Percentiles rank a stretch among this genome's conserved stretches.
Evolutionary conservation across 495 filamentous ascomycete genomes (phyloP).

Genomic region (Hyaloscypha hepaticicola): DNA sequence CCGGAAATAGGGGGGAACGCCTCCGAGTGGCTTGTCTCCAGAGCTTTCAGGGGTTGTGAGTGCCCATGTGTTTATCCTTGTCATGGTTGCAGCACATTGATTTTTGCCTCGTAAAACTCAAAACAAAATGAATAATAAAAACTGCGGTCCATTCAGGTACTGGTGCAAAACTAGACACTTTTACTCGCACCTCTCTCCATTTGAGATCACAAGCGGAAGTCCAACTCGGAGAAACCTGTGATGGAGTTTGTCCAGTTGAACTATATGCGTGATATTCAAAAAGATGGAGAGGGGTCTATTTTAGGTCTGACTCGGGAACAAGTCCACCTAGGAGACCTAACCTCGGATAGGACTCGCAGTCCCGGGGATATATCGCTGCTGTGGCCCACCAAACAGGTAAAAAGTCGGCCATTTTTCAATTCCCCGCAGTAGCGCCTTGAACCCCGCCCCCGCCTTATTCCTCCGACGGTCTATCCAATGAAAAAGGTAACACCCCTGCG

Average conservation of each 20-base stretch:
- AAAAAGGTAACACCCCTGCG: not conserved
- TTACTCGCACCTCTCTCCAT: not conserved
- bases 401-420: not conserved
- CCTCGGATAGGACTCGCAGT: not conserved
- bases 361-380: not conserved
- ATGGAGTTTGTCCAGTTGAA: not conserved
- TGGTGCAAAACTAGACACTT: not conserved
- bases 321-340: not conserved
- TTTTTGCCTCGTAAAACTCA: no score
- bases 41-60: not conserved
- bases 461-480: not conserved
- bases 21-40: not conserved
- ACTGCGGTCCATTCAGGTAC: not conserved
- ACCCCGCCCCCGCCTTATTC: not conserved
- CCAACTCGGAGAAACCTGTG: not conserved
- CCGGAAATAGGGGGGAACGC: not conserved
- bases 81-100: not conserved
- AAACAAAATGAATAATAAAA: not conserved
- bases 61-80: not conserved
- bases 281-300: not conserved
- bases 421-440: not conserved
- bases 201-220: not conserved
- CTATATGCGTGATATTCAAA: not conserved
- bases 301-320: not conserved
- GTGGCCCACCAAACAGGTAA: not conserved